Base-by-base conservation (phyloP, 768 basidiomycete species). In the Mycena rosella region DNA sequence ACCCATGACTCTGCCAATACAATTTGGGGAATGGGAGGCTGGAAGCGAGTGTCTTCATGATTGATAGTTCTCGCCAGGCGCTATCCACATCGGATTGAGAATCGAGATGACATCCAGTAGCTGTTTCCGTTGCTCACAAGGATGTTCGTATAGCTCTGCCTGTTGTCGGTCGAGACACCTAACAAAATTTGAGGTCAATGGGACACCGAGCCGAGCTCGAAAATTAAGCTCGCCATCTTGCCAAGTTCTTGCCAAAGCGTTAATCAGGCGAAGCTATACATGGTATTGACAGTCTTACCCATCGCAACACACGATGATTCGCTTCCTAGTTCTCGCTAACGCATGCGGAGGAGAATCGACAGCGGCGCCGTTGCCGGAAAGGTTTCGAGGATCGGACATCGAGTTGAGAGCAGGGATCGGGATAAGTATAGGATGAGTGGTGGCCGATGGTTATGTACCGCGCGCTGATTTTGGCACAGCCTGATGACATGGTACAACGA, bases 291-390 rank as follows among this genome's bases (percentile, higher is more conserved):
- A 13, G 24, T 76, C 86, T 72, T 65, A 89, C 92, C 92, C 92
- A 73, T 93, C 92, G 68, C 92, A 93, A 71, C 91, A 93, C 40
- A 93, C 83, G 30, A 92, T 82, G 53, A 93, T 86, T 59, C 92
- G 82, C 73, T 92, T 92, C 66, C 79, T 83, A 5, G 78, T 69
- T 59, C 71, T 69, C 13, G 68, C 52, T 55, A 75, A 18, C 20
- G 3, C 22, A 18, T 17, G 32, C 22, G 13, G 34, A 20, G 32
- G 20, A 14, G n/a, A 26, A 8, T 8, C 29, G 49, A 30, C 47
- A 17, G 24, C 5, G 47, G 24, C 47, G 18, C 14, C 14, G 49
- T 51, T 51, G n/a, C n/a, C n/a, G 22, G 27, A 17, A 18, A 30
- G 49, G 5, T 51, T n/a, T 51, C 10, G 49, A 30, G 49, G 18